Conservation (phyloP, 495 filamentous ascomycete genomes). For the Aspergillus leporis region DNA sequence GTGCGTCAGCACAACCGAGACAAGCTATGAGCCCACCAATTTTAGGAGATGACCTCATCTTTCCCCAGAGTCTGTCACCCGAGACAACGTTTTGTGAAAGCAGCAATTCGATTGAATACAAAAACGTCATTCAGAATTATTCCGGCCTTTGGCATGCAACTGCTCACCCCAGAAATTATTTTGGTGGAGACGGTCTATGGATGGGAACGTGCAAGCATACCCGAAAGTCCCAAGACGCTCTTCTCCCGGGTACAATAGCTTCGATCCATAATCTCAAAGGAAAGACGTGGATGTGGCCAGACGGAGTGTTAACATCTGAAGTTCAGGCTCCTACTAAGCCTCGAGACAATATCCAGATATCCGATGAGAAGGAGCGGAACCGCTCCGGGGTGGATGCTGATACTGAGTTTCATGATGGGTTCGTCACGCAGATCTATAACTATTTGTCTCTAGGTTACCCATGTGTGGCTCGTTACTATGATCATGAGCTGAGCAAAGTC, state of each 20-base stretch:
- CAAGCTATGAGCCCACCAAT: constrained; percentile 70
- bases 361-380: constrained; percentile 38
- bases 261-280: not conserved
- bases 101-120: constrained; percentile 43
- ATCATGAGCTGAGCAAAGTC: constrained; percentile 79
- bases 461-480: constrained; percentile 75
- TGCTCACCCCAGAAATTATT: constrained; percentile 23
- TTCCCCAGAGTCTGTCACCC: constrained; percentile 76
- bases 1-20: constrained; percentile 49
- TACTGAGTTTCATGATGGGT: constrained; percentile 74
- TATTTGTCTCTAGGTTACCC: constrained; percentile 92
- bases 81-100: constrained; percentile 78
- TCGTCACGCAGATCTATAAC: constrained; percentile 94
- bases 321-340: not conserved
- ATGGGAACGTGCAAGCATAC: constrained; percentile 55
- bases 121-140: constrained; percentile 27
- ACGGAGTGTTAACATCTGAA: not conserved
- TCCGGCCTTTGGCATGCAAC: constrained; percentile 46
- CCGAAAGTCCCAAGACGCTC: constrained; percentile 12
- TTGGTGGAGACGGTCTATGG: constrained; percentile 61
- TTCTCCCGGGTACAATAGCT: not conserved
- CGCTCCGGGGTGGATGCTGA: constrained; percentile 54
- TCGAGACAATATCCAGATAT: not conserved
- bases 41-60: constrained; percentile 74
- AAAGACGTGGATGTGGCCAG: not conserved